phyloP scores from a whole-genome alignment of 2,329 filamentous ascomycete species.

The Fusarium siculi region DNA sequence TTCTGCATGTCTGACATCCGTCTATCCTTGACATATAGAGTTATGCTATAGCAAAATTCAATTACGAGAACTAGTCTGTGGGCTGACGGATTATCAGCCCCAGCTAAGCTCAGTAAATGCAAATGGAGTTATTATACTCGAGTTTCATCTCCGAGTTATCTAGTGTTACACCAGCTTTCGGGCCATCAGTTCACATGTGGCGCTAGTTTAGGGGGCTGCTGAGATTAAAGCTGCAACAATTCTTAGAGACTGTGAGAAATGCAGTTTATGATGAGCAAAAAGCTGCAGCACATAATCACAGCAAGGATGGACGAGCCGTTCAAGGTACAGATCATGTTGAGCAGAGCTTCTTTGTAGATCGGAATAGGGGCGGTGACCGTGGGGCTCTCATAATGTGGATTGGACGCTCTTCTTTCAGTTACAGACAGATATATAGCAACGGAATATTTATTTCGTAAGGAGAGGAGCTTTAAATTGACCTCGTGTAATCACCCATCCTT shows the following conservation, averaged over 20 bases:
- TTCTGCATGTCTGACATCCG: too few species aligned
- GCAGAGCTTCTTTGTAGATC: accelerated
- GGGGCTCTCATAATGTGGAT: accelerated
- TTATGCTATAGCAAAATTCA: neutral
- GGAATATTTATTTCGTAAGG: accelerated
- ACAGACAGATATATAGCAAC: accelerated
- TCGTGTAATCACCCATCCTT: accelerated
- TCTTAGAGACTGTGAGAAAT: neutral
- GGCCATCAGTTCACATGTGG: neutral
- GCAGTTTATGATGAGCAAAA: neutral
- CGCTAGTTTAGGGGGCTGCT: neutral
- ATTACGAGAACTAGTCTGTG: neutral
- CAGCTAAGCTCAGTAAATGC: neutral
- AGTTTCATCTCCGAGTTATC: neutral
- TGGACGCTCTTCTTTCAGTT: accelerated
- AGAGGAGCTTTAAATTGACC: accelerated
- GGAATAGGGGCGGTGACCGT: too few species aligned
- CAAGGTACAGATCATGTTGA: neutral
- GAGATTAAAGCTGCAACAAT: neutral
- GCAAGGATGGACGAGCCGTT: accelerated
- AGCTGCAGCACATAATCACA: neutral
- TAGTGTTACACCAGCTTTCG: neutral
- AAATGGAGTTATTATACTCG: neutral
- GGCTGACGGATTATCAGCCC: neutral
- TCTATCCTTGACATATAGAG: too few species aligned